phyloP scores from a whole-genome alignment of 805 yeast species.

The Metschnikowia cerradonensis region DNA sequence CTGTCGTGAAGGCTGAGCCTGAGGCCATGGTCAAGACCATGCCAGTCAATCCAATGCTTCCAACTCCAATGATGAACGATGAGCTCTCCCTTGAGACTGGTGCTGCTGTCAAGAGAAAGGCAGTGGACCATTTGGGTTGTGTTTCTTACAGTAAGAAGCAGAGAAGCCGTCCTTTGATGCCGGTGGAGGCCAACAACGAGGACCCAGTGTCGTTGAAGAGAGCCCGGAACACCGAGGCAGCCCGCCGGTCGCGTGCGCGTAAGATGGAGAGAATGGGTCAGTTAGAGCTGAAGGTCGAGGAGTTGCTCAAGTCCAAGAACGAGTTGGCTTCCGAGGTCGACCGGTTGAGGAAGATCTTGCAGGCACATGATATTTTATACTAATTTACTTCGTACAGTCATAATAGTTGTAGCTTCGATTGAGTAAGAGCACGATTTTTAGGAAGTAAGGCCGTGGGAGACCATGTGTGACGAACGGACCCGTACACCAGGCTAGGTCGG shows the following conservation, averaged over 20 bases:
- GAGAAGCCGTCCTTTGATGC: slow-evolving; percentile 66
- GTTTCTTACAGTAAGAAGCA: slow-evolving; percentile 76
- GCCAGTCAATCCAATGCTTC: slow-evolving; percentile 19
- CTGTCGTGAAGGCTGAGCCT: slow-evolving; percentile 17
- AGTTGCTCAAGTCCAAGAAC: slow-evolving; percentile 54
- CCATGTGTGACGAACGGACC: no score
- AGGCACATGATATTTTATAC: slow-evolving; percentile 15
- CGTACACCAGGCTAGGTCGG: no score
- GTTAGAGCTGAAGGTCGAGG: slow-evolving; percentile 73
- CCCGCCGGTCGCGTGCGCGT: slow-evolving; percentile 90
- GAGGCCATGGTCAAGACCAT: slow-evolving; percentile 7
- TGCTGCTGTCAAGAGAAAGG: slow-evolving; percentile 18
- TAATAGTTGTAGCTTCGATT: no score
- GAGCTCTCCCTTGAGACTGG: background rate
- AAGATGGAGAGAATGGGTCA: slow-evolving; percentile 84
- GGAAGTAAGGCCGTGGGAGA: no score
- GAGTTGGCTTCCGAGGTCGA: slow-evolving; percentile 60
- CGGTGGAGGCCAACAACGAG: slow-evolving; percentile 48
- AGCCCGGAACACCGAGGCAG: slow-evolving; percentile 97
- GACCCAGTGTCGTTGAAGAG: slow-evolving; percentile 81
- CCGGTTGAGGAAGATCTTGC: slow-evolving; percentile 50
- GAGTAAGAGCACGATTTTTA: no score
- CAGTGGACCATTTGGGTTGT: slow-evolving; percentile 69
- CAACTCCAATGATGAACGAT: slow-evolving; percentile 12
- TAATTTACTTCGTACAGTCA: background rate